phyloP scores from a whole-genome alignment of 768 basidiomycete genomes.

The Phylloporus sp. region DNA sequence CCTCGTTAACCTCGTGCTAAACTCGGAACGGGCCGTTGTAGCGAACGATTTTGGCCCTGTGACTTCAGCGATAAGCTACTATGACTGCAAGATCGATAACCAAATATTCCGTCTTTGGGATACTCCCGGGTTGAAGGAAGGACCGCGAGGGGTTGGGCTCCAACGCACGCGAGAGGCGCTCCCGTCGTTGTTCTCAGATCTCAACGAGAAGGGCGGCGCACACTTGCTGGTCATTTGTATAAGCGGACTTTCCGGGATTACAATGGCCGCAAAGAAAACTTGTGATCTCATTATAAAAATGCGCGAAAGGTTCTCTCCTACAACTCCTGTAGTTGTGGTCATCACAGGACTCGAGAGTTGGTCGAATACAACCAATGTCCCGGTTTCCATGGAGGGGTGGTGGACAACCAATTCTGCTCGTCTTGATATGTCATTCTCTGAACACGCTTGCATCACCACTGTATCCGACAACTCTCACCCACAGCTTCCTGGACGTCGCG shows the following conservation, averaged over 20 bases:
- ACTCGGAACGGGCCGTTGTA: slow-evolving; percentile 16
- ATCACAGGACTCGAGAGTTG: slow-evolving; percentile 31
- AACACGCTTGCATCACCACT: slow-evolving; percentile 38
- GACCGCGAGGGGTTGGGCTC: slow-evolving; percentile 9
- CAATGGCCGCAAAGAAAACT: slow-evolving; percentile 14
- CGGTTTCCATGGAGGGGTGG: slow-evolving; percentile 34
- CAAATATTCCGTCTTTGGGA: slow-evolving; percentile 21
- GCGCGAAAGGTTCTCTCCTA: slow-evolving; percentile 11
- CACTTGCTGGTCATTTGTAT: slow-evolving; percentile 27
- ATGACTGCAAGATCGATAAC: slow-evolving; percentile 10
- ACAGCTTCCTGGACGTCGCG: slow-evolving; percentile 14
- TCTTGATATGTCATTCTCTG: slow-evolving; percentile 31
- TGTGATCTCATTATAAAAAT: slow-evolving; percentile 16
- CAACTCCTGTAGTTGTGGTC: slow-evolving; percentile 24
- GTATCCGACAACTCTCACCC: slow-evolving; percentile 20
- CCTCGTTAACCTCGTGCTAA: slow-evolving; percentile 25
- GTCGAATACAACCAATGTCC: slow-evolving; percentile 8
- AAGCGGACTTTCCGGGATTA: slow-evolving; percentile 14
- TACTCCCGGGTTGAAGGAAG: no score
- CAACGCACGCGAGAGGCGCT: slow-evolving; percentile 18
- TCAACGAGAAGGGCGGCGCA: slow-evolving; percentile 18
- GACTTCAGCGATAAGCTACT: slow-evolving; percentile 7
- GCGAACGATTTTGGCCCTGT: slow-evolving; percentile 18
- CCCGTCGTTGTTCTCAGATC: slow-evolving; percentile 16
- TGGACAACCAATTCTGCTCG: slow-evolving; percentile 32